Evolutionary conservation across 2,329 filamentous ascomycete genomes (phyloP).

Genomic region (Trichophyton schoenleinii): DNA sequence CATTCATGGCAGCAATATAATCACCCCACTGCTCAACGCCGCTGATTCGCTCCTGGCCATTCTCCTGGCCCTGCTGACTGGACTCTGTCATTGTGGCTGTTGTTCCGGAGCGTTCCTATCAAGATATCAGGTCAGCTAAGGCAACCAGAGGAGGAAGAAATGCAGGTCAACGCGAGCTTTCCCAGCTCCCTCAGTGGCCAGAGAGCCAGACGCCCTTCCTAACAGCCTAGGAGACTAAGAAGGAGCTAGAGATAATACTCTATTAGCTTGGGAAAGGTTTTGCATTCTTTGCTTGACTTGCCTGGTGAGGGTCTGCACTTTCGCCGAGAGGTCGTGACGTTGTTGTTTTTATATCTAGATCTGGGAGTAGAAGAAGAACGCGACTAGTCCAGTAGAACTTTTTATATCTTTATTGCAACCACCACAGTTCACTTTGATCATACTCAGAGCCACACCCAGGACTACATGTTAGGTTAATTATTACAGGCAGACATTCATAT

Average conservation of each 20-base stretch:
- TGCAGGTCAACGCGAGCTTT: neutral
- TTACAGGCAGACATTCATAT: too few species aligned
- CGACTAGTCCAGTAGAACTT: neutral
- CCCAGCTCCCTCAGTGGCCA: neutral
- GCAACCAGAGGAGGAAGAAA: neutral
- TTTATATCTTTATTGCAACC: too few species aligned
- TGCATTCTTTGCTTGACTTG: too few species aligned
- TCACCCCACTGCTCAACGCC: neutral
- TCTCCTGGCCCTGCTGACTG: neutral
- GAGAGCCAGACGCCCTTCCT: neutral
- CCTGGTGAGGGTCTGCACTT: neutral
- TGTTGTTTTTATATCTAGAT: neutral
- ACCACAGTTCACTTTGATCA: too few species aligned
- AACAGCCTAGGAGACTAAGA: too few species aligned
- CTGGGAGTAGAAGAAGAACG: neutral
- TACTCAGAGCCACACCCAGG: too few species aligned
- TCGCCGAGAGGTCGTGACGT: neutral
- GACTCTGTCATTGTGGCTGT: neutral
- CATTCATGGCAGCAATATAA: neutral
- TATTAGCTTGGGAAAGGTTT: too few species aligned
- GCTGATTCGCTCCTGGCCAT: neutral
- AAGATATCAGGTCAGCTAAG: neutral
- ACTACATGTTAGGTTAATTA: too few species aligned
- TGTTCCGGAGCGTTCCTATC: too few species aligned
- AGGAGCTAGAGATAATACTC: too few species aligned